A percentile compares a stretch with the other conserved stretches of the same genome.
Evolutionary conservation across 169 alveolate species (phyloP).

Genomic region (Toxoplasma gondii): DNA sequence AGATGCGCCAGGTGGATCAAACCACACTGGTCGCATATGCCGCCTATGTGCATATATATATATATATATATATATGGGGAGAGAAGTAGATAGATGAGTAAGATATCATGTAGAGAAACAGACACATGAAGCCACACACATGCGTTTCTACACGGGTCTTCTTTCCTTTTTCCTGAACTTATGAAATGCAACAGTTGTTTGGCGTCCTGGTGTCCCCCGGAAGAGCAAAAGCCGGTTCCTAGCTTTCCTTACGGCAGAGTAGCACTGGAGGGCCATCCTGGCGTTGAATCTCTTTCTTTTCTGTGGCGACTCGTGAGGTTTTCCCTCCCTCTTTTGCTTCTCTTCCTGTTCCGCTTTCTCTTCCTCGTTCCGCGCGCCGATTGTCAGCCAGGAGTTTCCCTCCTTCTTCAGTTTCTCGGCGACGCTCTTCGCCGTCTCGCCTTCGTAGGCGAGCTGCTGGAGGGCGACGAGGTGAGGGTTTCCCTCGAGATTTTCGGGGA

Average conservation of each 20-base stretch:
- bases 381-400: slow-evolving; percentile 14
- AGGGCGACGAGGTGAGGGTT: slow-evolving; percentile 70
- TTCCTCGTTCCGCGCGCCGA: slow-evolving; percentile 65
- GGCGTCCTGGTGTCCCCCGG: no score
- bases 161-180: no score
- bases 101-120: no score
- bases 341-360: slow-evolving; percentile 35
- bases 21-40: no score
- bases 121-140: no score
- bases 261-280: slow-evolving; percentile 10
- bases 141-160: no score
- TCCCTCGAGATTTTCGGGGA: slow-evolving; percentile 55
- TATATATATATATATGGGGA: neutral
- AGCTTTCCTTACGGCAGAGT: neutral
- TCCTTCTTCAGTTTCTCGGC: slow-evolving; percentile 54
- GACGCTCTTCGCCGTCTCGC: slow-evolving; percentile 69
- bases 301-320: neutral
- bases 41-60: neutral
- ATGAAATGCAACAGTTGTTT: no score
- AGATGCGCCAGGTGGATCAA: no score
- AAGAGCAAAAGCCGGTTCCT: no score
- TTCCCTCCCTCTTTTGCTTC: neutral
- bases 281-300: slow-evolving; percentile 10
- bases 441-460: slow-evolving; percentile 72
- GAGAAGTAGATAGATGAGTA: no score